Percentiles rank a stretch among this genome's conserved stretches.
Evolutionary conservation across 2,329 filamentous ascomycete species (phyloP).

Genomic region (Aspergillus sp.): DNA sequence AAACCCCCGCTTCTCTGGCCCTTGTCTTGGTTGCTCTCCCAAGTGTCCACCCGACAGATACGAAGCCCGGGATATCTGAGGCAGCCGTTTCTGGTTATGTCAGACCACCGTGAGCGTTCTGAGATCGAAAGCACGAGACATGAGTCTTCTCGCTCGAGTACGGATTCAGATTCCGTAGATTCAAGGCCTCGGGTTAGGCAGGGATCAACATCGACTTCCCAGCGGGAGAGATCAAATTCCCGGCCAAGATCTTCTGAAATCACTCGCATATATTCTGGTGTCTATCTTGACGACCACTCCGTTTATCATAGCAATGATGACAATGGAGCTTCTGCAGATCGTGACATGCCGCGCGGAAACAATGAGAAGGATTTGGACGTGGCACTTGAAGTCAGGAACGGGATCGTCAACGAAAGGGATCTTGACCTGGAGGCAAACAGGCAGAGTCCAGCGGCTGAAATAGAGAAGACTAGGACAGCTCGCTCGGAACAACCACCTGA

Average conservation of each 20-base stretch:
- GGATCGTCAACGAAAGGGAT: constrained; percentile 28
- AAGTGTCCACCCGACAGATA: not conserved
- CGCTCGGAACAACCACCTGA: constrained; percentile 24
- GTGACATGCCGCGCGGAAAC: constrained; percentile 2
- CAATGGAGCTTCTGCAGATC: not conserved
- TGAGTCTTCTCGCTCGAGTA: constrained; percentile 19
- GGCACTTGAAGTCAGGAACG: constrained; percentile 24
- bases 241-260: constrained; percentile 16
- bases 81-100: constrained; percentile 9
- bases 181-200: constrained; percentile 6
- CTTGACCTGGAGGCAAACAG: constrained; percentile 25
- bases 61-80: not conserved
- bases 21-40: not conserved
- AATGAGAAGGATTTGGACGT: constrained; percentile 15
- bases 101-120: not conserved
- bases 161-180: constrained; percentile 10
- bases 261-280: constrained; percentile 29
- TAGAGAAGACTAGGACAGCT: constrained; percentile 26
- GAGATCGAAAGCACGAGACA: constrained; percentile 9
- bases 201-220: constrained; percentile 2
- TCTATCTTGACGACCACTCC: constrained; percentile 35
- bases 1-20: not conserved
- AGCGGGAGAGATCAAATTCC: constrained; percentile 17
- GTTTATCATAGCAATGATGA: constrained; percentile 29
- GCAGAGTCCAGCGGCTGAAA: constrained; percentile 7